Conservation (phyloP, 31 red algal species). For the Asparagopsis taxiformis region DNA sequence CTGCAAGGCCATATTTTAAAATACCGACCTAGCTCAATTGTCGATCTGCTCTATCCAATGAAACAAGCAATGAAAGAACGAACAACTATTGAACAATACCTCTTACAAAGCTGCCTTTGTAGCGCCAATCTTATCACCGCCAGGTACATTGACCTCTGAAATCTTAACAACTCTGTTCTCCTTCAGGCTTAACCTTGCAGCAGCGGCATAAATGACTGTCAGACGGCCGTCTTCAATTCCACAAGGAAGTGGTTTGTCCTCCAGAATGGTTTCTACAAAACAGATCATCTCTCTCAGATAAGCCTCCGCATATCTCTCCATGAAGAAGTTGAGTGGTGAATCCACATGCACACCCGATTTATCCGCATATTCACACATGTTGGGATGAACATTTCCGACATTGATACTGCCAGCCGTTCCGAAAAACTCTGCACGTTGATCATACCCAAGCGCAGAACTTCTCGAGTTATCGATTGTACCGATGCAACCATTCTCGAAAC, state of each 20-base stretch:
- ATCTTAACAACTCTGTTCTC: slow-evolving; percentile 83
- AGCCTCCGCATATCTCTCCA: slow-evolving; percentile 93
- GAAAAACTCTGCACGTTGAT: slow-evolving; percentile 89
- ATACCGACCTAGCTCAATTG: no score
- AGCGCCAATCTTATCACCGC: neutral
- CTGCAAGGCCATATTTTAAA: no score
- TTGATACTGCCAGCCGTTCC: slow-evolving; percentile 76
- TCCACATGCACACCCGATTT: slow-evolving; percentile 42
- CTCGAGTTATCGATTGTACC: slow-evolving; percentile 92
- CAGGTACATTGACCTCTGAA: slow-evolving; percentile 55
- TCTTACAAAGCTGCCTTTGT: neutral
- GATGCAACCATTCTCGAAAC: slow-evolving; percentile 91
- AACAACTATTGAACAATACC: no score
- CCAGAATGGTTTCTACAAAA: slow-evolving; percentile 72
- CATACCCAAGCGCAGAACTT: slow-evolving; percentile 81
- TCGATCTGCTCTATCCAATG: no score
- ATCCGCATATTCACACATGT: slow-evolving; percentile 62
- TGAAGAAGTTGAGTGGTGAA: slow-evolving; percentile 96
- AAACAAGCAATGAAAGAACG: no score
- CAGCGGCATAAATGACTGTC: slow-evolving; percentile 82
- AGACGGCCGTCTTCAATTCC: slow-evolving; percentile 83
- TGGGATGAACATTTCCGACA: slow-evolving; percentile 81
- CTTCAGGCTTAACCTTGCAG: slow-evolving; percentile 83
- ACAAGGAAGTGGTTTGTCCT: slow-evolving; percentile 64
- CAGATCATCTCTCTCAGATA: slow-evolving; percentile 86